Base-by-base conservation (phyloP, 2,329 filamentous ascomycete genomes). In the Colletotrichum lindemuthianum region DNA sequence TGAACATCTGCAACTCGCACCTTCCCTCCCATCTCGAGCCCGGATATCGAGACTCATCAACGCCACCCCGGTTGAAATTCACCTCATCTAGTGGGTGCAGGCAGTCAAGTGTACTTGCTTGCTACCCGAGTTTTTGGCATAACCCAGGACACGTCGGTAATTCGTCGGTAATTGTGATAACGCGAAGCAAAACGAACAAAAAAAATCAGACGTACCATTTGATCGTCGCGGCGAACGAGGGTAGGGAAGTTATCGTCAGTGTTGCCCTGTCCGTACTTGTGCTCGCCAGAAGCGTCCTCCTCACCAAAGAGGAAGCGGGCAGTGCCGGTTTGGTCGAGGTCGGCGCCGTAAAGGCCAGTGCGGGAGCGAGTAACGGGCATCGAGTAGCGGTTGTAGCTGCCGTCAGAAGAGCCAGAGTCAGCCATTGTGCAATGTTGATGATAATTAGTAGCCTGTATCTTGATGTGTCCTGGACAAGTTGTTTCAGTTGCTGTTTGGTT, bases 291-390 rank as follows among this genome's bases (percentile, higher is more conserved):
- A 54, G 74, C 74, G 58, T 93, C 89, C 65, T 93, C 92, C 71
- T 93, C 91, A 65, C 91, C 90, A 74, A 97, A 97, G 41, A 97
- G 83, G 73, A 96, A 97, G 59, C 91, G 89, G 33, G 92, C 87
- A 11, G 92, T 93, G 78, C 96, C 94, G 72, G 93, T 93, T 70
- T 92, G 90, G 67, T 96, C 93, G 61, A 97, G 81, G 43, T 86
- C 86, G 70, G 88, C 84, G 69, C 90, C 88, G 73, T 90, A 88
- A 71, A 88, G 79, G 67, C 90, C 86, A 69, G 84, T 88, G 69
- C 90, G 87, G 69, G 89, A 87, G 65, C 86, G 86, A 51, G 91
- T 92, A 55, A 95, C 91, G 37, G 95, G 95, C 91, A 97, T 94
- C 5, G 95, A 97, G 78, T 97, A 97, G 69, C 95, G 91, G 76